These are phyloP conservation scores for Aureobasidium sp. DNA, from an alignment of 2,329 filamentous ascomycete genomes.

Conservation along the genomic window DNA sequence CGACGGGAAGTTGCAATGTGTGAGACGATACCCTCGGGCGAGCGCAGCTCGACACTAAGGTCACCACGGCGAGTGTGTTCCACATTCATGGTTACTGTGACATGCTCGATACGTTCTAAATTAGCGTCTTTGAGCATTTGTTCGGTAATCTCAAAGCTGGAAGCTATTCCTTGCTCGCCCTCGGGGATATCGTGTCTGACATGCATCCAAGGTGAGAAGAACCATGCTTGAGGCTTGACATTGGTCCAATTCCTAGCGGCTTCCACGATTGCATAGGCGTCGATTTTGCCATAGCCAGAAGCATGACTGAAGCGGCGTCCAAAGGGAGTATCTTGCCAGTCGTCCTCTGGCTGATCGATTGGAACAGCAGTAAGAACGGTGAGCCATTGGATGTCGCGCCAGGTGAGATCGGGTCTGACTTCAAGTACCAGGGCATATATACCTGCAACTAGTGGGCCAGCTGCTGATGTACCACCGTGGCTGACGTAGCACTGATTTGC, in stretches of 20 bases:
- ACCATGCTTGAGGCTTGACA: constrained; percentile 95
- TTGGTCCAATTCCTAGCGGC: constrained; percentile 75
- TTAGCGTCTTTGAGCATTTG: constrained; percentile 78
- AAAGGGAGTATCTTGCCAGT: constrained; percentile 74
- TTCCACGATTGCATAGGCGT: constrained; percentile 78
- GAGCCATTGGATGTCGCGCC: constrained; percentile 92
- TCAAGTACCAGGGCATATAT: constrained; percentile 84
- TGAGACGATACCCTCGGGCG: constrained; percentile 71
- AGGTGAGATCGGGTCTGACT: constrained; percentile 75
- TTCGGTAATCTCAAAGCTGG: constrained; percentile 71
- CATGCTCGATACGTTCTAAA: constrained; percentile 79
- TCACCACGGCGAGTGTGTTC: constrained; percentile 82
- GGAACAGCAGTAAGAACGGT: constrained; percentile 76
- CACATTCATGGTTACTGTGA: constrained; percentile 96
- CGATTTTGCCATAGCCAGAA: constrained; percentile 92
- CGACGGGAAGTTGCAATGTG: constrained; percentile 71
- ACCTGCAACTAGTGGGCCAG: constrained; percentile 84
- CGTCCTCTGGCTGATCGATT: constrained; percentile 61
- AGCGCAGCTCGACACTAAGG: constrained; percentile 82
- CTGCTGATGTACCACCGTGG: constrained; percentile 95
- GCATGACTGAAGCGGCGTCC: constrained; percentile 89
- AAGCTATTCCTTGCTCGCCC: constrained; percentile 69
- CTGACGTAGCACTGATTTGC: constrained; percentile 62
- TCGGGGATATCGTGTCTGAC: constrained; percentile 81
- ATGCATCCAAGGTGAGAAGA: constrained; percentile 85